A percentile compares a stretch with the other conserved stretches of the same genome.
These are phyloP conservation scores for Trichoderma gracile DNA, from an alignment of 2,329 filamentous ascomycete genomes.

Conservation along the genomic window DNA sequence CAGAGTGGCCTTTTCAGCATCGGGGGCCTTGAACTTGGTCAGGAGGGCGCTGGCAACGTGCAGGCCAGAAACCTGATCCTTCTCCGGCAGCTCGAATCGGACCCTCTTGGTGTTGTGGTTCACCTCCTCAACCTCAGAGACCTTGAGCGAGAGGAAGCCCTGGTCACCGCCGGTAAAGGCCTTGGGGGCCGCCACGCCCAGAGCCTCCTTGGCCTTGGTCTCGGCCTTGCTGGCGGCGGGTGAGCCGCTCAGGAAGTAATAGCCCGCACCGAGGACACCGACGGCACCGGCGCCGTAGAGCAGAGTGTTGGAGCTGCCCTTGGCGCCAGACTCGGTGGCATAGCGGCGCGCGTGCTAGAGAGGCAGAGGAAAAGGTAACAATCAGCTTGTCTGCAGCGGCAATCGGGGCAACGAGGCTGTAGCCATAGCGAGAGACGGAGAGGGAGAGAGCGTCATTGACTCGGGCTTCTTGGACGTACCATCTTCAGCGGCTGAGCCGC, in stretches of 20 bases:
- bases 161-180: slow-evolving; percentile 82
- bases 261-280: slow-evolving; percentile 54
- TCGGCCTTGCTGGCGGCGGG: slow-evolving; percentile 59
- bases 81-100: slow-evolving; percentile 82
- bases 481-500: slow-evolving; percentile 64
- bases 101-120: slow-evolving; percentile 96
- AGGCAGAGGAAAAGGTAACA: background rate
- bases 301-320: slow-evolving; percentile 59
- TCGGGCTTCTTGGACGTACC: slow-evolving; percentile 48
- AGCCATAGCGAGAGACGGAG: no score
- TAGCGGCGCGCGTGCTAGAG: slow-evolving; percentile 60
- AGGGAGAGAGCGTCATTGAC: background rate
- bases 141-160: slow-evolving; percentile 79
- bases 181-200: slow-evolving; percentile 45
- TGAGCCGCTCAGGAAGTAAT: slow-evolving; percentile 58
- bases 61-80: slow-evolving; percentile 81
- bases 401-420: background rate
- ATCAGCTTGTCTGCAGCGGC: slow-evolving; percentile 8
- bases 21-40: slow-evolving; percentile 86
- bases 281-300: slow-evolving; percentile 61
- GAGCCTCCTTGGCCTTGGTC: slow-evolving; percentile 48
- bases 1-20: slow-evolving; percentile 80
- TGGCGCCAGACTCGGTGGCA: slow-evolving; percentile 60
- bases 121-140: slow-evolving; percentile 74
- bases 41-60: slow-evolving; percentile 81